Evolutionary conservation across 2,329 filamentous ascomycete species (phyloP).

Genomic region (Trichoderma koningiopsis): DNA sequence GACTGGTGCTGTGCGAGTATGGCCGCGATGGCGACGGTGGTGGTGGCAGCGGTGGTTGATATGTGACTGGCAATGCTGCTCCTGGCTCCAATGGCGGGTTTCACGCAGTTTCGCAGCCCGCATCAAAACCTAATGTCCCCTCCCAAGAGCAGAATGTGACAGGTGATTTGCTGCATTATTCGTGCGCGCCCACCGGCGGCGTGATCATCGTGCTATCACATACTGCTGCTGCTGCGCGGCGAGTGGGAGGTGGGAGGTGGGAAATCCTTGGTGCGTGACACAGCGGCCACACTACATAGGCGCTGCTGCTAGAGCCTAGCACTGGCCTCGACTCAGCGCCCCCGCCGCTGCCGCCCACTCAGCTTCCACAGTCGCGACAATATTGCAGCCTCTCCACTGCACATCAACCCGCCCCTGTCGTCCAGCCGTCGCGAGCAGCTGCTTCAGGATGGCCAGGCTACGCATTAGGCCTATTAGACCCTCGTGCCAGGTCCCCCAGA

Average conservation of each 20-base stretch:
- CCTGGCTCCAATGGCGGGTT: not conserved
- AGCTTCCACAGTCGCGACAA: slow-evolving; percentile 12
- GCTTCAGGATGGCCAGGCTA: slow-evolving; percentile 2
- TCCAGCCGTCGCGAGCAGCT: not conserved
- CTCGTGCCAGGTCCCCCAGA: slow-evolving; percentile 6
- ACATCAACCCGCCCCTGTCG: slow-evolving; percentile 12
- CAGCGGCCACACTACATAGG: not conserved
- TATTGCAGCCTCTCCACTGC: slow-evolving; percentile 26
- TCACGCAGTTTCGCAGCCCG: not conserved
- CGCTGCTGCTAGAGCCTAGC: not conserved
- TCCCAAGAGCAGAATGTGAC: not conserved
- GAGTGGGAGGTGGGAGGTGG: not conserved
- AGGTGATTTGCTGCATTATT: not conserved
- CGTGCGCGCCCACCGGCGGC: not conserved
- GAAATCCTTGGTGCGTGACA: slow-evolving; percentile 2
- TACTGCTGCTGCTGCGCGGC: not conserved
- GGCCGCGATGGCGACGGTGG: not conserved
- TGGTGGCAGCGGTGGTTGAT: not conserved
- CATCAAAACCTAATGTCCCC: not conserved
- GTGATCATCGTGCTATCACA: not conserved
- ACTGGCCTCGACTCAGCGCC: not conserved
- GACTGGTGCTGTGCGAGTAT: not conserved
- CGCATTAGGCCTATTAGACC: not conserved
- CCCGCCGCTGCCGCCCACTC: not conserved
- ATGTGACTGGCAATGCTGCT: not conserved